phyloP scores from a whole-genome alignment of 768 basidiomycete species.

The Collybia sp. region DNA sequence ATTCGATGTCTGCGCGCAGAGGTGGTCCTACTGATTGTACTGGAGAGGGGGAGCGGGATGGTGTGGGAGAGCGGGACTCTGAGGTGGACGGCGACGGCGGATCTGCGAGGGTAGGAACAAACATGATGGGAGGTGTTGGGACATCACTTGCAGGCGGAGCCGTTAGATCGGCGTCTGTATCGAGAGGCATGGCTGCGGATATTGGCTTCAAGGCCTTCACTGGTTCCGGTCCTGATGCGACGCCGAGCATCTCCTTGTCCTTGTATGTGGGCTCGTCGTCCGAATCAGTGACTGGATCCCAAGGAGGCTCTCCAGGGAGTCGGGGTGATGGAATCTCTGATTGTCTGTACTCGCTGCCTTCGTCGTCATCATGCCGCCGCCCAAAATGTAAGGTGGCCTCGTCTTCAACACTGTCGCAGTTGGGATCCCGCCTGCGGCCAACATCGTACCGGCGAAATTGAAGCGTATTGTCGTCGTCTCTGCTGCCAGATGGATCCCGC shows the following conservation, averaged over 20 bases:
- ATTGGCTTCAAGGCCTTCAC: slow-evolving; percentile 14
- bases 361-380: no score
- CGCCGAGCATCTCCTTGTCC: slow-evolving; percentile 21
- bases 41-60: slow-evolving; percentile 39
- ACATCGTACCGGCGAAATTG: slow-evolving; percentile 1
- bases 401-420: slow-evolving; percentile 9
- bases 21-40: slow-evolving; percentile 13
- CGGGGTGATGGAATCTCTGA: no score
- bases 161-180: slow-evolving; percentile 26
- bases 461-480: slow-evolving; percentile 1
- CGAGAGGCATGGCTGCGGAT: slow-evolving; percentile 15
- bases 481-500: slow-evolving; percentile 5
- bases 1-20: not conserved
- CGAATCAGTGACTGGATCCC: slow-evolving; percentile 3
- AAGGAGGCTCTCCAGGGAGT: no score
- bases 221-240: slow-evolving; percentile 2
- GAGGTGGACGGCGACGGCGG: slow-evolving; percentile 32
- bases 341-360: no score
- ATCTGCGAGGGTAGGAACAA: slow-evolving; percentile 32
- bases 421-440: slow-evolving; percentile 2
- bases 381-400: no score
- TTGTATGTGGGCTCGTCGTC: slow-evolving; percentile 18
- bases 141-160: slow-evolving; percentile 19
- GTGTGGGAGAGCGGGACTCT: slow-evolving; percentile 19
- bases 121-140: slow-evolving; percentile 44